Conservation (phyloP, 1,284 basidiomycete species). For the Xerocomus amazonicus region DNA sequence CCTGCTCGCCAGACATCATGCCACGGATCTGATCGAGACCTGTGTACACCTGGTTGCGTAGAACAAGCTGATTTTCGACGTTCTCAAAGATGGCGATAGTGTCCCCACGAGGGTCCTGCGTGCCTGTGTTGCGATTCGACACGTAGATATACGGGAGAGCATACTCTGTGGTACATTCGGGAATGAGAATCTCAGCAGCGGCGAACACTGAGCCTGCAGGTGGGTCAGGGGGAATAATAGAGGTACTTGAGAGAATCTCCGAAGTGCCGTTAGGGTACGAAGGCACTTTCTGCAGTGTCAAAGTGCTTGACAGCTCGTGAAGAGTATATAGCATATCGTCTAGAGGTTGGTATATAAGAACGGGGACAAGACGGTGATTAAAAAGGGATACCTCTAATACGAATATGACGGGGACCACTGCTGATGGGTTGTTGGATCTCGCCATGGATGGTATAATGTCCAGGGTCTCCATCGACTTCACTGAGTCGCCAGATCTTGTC, state of each 20-base stretch:
- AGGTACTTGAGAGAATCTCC: slow-evolving; percentile 47
- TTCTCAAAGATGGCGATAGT: slow-evolving; percentile 60
- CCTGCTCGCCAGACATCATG: slow-evolving; percentile 52
- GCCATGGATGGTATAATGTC: slow-evolving; percentile 53
- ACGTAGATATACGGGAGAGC: slow-evolving; percentile 57
- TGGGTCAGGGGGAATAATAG: slow-evolving; percentile 52
- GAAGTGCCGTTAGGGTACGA: slow-evolving; percentile 44
- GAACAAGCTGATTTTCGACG: slow-evolving; percentile 38
- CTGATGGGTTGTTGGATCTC: slow-evolving; percentile 58
- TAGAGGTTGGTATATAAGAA: slow-evolving; percentile 24
- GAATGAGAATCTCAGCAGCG: slow-evolving; percentile 60
- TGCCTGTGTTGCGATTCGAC: slow-evolving; percentile 63
- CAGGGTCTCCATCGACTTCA: slow-evolving; percentile 34
- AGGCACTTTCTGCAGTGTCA: slow-evolving; percentile 61
- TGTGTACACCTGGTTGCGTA: slow-evolving; percentile 56
- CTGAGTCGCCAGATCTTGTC: slow-evolving; percentile 65
- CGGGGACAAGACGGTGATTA: background rate
- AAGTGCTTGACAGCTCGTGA: slow-evolving; percentile 61
- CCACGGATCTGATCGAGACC: slow-evolving; percentile 62
- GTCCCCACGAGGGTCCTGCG: slow-evolving; percentile 50
- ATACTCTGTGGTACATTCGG: slow-evolving; percentile 44
- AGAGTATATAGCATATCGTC: slow-evolving; percentile 57
- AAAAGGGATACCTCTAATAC: slow-evolving; percentile 13
- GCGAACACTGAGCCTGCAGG: slow-evolving; percentile 48
- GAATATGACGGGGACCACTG: slow-evolving; percentile 48